These are phyloP conservation scores for Nitzschia palea DNA, from an alignment of 108 stramenopile species.

Conservation along the genomic window DNA sequence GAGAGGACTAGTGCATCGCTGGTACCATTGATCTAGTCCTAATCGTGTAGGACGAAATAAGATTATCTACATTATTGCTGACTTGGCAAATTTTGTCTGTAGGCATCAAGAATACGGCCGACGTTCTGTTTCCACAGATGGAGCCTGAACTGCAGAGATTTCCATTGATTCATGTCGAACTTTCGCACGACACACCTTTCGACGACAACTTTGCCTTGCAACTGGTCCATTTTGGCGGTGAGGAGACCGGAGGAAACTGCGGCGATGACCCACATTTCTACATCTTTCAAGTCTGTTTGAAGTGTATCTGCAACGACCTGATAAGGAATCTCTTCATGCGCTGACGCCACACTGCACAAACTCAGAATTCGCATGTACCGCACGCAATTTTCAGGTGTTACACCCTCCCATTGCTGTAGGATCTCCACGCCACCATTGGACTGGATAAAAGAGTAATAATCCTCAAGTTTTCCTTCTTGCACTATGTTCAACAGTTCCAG, in stretches of 20 bases:
- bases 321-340: slow-evolving; percentile 80
- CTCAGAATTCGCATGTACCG: slow-evolving; percentile 84
- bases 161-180: slow-evolving; percentile 86
- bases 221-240: slow-evolving; percentile 88
- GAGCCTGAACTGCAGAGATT: slow-evolving; percentile 63
- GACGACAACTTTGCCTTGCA: slow-evolving; percentile 76
- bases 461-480: slow-evolving; percentile 81
- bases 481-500: slow-evolving; percentile 73
- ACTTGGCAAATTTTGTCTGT: slow-evolving; percentile 27
- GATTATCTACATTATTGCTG: slow-evolving; percentile 13
- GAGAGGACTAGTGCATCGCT: slow-evolving; percentile 9
- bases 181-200: slow-evolving; percentile 77
- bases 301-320: slow-evolving; percentile 67
- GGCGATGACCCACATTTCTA: slow-evolving; percentile 86
- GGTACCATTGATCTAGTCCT: too few relatives aligned
- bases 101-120: slow-evolving; percentile 50
- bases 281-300: slow-evolving; percentile 54
- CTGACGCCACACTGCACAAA: slow-evolving; percentile 57
- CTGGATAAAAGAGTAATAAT: slow-evolving; percentile 64
- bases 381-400: slow-evolving; percentile 56
- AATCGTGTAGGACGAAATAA: slow-evolving; percentile 5
- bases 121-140: slow-evolving; percentile 65
- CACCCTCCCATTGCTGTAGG: slow-evolving; percentile 44
- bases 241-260: slow-evolving; percentile 79
- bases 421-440: slow-evolving; percentile 66